Conservation (phyloP, 768 basidiomycete genomes). For the Phaffia tasmanica region DNA sequence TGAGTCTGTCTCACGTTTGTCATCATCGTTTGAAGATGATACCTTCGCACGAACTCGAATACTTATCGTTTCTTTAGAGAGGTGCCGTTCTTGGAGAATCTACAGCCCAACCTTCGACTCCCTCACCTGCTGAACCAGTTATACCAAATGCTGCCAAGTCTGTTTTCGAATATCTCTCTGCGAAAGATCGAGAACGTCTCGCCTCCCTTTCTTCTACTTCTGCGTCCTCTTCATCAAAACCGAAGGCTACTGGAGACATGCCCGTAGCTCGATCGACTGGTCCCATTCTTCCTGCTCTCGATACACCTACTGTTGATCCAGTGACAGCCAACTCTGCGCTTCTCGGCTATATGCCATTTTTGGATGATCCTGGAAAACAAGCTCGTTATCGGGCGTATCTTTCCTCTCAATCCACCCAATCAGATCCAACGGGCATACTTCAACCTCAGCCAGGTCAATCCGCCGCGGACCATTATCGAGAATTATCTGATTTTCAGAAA, state of each 20-base stretch:
- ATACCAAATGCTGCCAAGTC: constrained; percentile 46
- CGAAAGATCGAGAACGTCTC: constrained; percentile 83
- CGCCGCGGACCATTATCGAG: constrained; percentile 36
- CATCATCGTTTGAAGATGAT: background rate
- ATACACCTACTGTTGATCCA: constrained; percentile 56
- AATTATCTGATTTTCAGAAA: constrained; percentile 75
- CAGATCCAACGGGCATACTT: constrained; percentile 38
- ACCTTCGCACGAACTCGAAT: background rate
- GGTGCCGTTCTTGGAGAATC: constrained; percentile 74
- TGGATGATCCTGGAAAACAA: constrained; percentile 57
- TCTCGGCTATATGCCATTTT: constrained; percentile 80
- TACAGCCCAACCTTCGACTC: constrained; percentile 44
- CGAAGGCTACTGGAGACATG: constrained; percentile 18
- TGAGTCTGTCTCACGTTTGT: constrained; percentile 37
- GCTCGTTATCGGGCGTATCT: constrained; percentile 75
- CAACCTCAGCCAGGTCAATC: constrained; percentile 39
- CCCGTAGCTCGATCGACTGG: constrained; percentile 14
- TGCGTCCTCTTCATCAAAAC: constrained; percentile 21
- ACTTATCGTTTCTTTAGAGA: constrained; percentile 45
- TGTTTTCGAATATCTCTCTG: constrained; percentile 87
- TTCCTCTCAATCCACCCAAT: constrained; percentile 50
- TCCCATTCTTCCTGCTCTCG: constrained; percentile 29
- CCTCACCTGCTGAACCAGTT: background rate
- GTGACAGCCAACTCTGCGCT: constrained; percentile 77
- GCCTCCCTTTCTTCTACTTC: constrained; percentile 27